Conservation (phyloP, 768 basidiomycete species). For the Russula brevipes region DNA sequence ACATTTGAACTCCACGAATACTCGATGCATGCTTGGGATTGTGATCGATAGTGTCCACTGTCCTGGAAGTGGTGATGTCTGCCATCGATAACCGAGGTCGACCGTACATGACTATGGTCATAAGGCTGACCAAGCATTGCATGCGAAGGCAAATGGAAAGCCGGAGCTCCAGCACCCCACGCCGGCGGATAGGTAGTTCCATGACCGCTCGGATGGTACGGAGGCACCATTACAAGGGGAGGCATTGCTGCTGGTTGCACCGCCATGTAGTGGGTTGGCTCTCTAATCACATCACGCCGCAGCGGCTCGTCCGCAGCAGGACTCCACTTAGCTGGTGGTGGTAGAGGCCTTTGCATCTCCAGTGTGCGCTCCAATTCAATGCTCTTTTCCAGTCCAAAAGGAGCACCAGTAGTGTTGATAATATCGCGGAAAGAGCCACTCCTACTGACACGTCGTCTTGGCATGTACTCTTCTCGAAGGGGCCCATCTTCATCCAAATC, state of each 20-base stretch:
- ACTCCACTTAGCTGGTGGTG: constrained; percentile 78
- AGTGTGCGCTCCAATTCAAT: constrained; percentile 24
- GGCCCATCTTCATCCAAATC: constrained; percentile 82
- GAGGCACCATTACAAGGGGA: constrained; percentile 31
- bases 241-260: constrained; percentile 48
- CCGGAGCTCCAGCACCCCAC: constrained; percentile 12
- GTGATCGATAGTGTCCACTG: constrained; percentile 12
- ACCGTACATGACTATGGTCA: constrained; percentile 17
- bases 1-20: constrained; percentile 21
- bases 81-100: constrained; percentile 13
- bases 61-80: constrained; percentile 11
- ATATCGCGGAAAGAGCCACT: constrained; percentile 29
- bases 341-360: constrained; percentile 39
- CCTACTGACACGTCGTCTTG: constrained; percentile 54
- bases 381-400: constrained; percentile 9
- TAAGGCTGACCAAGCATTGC: constrained; percentile 14
- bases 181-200: constrained; percentile 12
- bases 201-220: constrained; percentile 29
- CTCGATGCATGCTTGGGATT: constrained; percentile 22
- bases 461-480: constrained; percentile 74
- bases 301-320: constrained; percentile 77
- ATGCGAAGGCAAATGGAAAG: constrained; percentile 11
- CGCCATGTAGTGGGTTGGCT: constrained; percentile 57
- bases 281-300: constrained; percentile 47
- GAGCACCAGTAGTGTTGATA: constrained; percentile 8